Evolutionary conservation across 2,329 filamentous ascomycete species (phyloP).

Genomic region (Pyrenophora seminiperda): DNA sequence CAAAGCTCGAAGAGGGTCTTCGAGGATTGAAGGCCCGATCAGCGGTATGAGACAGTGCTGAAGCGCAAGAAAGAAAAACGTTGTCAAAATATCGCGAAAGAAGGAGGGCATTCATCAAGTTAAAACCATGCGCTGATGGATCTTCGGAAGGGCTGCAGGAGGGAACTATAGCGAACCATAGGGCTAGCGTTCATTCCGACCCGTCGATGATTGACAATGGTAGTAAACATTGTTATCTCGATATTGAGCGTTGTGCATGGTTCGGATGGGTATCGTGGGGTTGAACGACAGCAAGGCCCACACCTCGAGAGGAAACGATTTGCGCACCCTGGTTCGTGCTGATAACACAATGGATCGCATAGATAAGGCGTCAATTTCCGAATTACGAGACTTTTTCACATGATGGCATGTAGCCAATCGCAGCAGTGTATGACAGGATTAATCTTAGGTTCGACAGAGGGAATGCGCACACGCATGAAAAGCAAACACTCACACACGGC

Average conservation of each 20-base stretch:
- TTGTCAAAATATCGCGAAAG: too few relatives aligned
- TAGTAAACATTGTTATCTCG: constrained; percentile 14
- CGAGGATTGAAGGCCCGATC: neutral
- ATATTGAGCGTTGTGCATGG: constrained; percentile 16
- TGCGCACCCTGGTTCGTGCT: constrained; percentile 2
- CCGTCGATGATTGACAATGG: neutral
- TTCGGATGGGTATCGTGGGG: constrained; percentile 10
- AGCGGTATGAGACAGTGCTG: too few relatives aligned
- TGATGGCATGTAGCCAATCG: neutral
- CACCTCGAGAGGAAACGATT: constrained; percentile 20
- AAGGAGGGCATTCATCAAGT: constrained; percentile 12
- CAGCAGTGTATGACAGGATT: neutral
- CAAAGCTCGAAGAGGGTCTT: neutral
- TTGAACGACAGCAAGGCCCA: constrained; percentile 3
- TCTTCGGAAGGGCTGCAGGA: constrained; percentile 6
- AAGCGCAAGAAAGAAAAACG: neutral
- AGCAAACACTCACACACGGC: neutral
- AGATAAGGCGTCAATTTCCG: constrained; percentile 31
- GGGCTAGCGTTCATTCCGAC: constrained; percentile 3
- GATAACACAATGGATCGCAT: constrained; percentile 14
- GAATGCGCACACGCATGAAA: neutral
- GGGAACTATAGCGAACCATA: constrained; percentile 10
- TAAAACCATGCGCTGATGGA: constrained; percentile 13
- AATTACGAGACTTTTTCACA: constrained; percentile 9
- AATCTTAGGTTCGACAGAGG: neutral